A percentile compares a stretch with the other conserved stretches of the same genome.
These are phyloP conservation scores for Solanum chilense DNA, from an alignment of 257 asterid genomes.

Conservation along the genomic window DNA sequence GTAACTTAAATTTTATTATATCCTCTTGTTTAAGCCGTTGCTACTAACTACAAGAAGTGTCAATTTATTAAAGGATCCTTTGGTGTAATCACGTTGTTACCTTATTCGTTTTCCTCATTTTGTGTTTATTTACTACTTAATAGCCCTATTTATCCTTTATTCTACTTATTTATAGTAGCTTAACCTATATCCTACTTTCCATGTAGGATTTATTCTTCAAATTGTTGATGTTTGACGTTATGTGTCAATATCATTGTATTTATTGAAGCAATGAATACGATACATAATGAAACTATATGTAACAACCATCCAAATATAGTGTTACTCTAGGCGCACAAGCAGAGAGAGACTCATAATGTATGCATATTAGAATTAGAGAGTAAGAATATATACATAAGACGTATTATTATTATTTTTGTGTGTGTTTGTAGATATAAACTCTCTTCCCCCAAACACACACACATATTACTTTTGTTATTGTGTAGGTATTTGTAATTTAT, in stretches of 20 bases:
- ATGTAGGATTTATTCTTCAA: background rate
- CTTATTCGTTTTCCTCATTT: background rate
- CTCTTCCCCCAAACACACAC: background rate
- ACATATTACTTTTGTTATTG: background rate
- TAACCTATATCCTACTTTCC: background rate
- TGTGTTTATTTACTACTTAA: no score
- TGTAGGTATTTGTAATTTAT: background rate
- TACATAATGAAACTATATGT: background rate
- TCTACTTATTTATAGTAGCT: background rate
- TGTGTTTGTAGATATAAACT: background rate
- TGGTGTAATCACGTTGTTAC: background rate
- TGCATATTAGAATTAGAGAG: background rate
- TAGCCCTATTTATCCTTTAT: no score
- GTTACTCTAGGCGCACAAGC: background rate
- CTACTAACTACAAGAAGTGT: background rate
- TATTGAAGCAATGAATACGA: background rate
- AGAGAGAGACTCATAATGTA: background rate
- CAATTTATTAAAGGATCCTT: background rate
- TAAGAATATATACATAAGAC: background rate
- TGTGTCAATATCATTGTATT: background rate
- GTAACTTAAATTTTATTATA: no score
- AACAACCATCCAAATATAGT: background rate
- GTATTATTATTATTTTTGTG: background rate
- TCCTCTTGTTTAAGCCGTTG: background rate
- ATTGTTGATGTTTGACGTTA: background rate